Conservation (phyloP, 2,329 filamentous ascomycete genomes). For the Scopulariopsis brevicaulis region DNA sequence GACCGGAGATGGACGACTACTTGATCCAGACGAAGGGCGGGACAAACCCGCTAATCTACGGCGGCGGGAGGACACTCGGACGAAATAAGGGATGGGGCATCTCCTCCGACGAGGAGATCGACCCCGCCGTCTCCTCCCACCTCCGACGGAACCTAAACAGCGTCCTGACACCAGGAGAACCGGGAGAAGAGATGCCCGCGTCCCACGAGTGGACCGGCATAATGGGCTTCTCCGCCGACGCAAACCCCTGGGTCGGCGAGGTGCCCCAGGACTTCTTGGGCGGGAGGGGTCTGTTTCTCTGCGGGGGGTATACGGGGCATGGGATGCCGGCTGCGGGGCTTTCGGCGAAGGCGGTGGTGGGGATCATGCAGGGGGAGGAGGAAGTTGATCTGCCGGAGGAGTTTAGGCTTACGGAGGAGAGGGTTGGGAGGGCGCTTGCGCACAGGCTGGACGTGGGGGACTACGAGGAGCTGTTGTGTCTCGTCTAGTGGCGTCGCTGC, state of each 20-base stretch:
- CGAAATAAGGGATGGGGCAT: conserved; percentile 37
- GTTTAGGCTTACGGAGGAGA: conserved; percentile 23
- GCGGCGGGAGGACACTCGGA: conserved; percentile 53
- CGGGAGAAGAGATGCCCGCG: conserved; percentile 26
- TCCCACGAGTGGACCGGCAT: conserved; percentile 67
- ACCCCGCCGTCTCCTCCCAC: conserved; percentile 41
- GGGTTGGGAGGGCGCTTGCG: neutral
- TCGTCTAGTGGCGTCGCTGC: neutral
- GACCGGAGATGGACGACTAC: conserved; percentile 53
- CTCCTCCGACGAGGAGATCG: conserved; percentile 47
- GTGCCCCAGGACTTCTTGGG: conserved; percentile 43
- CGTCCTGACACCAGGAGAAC: conserved; percentile 26
- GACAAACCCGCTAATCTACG: conserved; percentile 53
- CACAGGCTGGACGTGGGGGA: neutral
- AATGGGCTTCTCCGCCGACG: conserved; percentile 64
- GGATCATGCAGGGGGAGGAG: conserved; percentile 39
- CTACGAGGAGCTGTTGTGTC: neutral
- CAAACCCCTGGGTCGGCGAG: conserved; percentile 57
- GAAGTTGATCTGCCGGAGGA: conserved; percentile 30
- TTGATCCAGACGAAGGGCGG: conserved; percentile 56
- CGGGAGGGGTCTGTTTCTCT: conserved; percentile 44
- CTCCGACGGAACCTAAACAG: conserved; percentile 33
- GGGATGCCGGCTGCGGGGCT: conserved; percentile 67
- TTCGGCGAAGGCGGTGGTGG: conserved; percentile 50
- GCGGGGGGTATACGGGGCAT: conserved; percentile 60